These are phyloP conservation scores for Physcomitrellopsis africana DNA, from an alignment of 225 moss, liverwort and hornwort genomes.

Conservation along the genomic window DNA sequence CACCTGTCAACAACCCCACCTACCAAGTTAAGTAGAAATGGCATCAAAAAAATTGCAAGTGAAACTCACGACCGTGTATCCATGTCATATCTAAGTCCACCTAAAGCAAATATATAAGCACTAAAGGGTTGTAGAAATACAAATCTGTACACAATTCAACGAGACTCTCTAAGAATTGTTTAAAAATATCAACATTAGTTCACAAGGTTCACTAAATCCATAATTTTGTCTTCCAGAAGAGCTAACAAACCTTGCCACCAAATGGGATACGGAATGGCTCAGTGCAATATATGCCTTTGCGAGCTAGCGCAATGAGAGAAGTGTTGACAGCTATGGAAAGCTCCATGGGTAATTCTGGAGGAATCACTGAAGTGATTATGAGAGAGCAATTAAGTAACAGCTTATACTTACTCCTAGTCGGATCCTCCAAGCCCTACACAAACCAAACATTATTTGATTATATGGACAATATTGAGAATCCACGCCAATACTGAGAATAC, in stretches of 20 bases:
- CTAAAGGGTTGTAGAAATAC: background rate
- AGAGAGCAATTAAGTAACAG: constrained; percentile 92
- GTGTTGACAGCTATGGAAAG: constrained; percentile 99
- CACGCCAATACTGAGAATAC: constrained; percentile 10
- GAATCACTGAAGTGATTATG: constrained; percentile 97
- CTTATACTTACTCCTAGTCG: constrained; percentile 97
- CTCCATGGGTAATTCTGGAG: constrained; percentile 99
- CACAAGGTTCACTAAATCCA: background rate
- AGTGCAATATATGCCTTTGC: constrained; percentile 94
- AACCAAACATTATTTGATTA: constrained; percentile 12
- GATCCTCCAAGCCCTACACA: constrained; percentile 91
- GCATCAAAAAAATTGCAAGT: background rate
- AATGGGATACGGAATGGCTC: constrained; percentile 99
- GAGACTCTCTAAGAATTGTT: constrained; percentile 19
- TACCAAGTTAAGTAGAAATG: constrained; percentile 7
- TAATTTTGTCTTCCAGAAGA: constrained; percentile 22
- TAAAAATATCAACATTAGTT: background rate
- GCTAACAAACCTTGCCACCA: constrained; percentile 84
- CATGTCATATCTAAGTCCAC: background rate
- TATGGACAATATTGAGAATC: constrained; percentile 8
- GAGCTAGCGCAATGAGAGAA: constrained; percentile 91
- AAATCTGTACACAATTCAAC: constrained; percentile 6
- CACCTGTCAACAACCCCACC: constrained; percentile 58
- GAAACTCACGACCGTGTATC: constrained; percentile 7
- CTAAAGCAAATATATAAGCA: background rate